These are phyloP conservation scores for Adiantum capillusveneris DNA, from an alignment of 75 land plant species.

Conservation along the genomic window DNA sequence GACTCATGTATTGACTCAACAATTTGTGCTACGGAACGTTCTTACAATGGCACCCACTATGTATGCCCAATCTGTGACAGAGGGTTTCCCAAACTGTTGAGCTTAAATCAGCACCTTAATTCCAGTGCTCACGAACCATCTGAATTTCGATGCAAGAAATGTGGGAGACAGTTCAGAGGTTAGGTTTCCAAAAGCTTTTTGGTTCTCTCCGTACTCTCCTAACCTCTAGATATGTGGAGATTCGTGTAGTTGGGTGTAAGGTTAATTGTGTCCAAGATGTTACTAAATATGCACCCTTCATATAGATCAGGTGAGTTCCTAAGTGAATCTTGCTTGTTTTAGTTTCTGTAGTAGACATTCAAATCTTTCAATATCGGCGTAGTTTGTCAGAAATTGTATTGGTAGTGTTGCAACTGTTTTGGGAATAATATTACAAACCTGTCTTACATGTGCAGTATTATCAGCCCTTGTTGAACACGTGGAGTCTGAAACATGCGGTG, in stretches of 20 bases:
- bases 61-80: neutral
- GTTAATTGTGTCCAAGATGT: neutral
- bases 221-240: neutral
- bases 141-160: neutral
- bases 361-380: too few relatives aligned
- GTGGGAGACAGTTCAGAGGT: neutral
- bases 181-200: too few relatives aligned
- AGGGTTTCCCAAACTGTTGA: neutral
- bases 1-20: neutral
- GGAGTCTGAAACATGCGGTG: neutral
- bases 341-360: too few relatives aligned
- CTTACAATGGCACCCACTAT: neutral
- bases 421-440: neutral
- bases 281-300: too few relatives aligned
- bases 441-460: neutral
- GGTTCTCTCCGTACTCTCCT: neutral
- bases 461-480: conserved; percentile 1
- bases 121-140: neutral
- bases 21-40: neutral
- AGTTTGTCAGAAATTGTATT: neutral
- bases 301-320: too few relatives aligned
- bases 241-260: neutral
- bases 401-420: neutral
- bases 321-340: too few relatives aligned
- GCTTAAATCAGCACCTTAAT: neutral